Base-by-base conservation (phyloP, 2,329 filamentous ascomycete genomes). In the Clonostachys solani region DNA sequence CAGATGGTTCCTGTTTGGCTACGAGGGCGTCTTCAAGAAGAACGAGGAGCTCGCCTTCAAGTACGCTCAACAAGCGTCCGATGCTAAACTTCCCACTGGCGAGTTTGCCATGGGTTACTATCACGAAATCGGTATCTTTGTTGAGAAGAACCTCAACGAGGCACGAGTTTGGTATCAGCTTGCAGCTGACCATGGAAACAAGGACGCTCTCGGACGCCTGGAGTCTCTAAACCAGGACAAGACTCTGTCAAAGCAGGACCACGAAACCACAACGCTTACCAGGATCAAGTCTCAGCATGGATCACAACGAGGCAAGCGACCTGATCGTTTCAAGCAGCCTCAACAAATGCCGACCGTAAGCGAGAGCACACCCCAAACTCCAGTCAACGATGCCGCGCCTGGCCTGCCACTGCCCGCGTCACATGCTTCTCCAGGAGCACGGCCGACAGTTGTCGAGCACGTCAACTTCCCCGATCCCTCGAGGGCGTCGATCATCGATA, bases 91-190 rank as follows among this genome's bases (percentile, higher is more conserved):
- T 43, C 78, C 90, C 0, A 97, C 92, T 0, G 94, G 92, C 43
- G 91, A 97, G 65, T 99, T 99, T 60, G 94, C 94, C 23, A 82
- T 99, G 75, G 92, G 92, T 12, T 99, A 99, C 67, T 99, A 97
- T 70, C 83, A 94, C 63, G 94, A 99, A 65, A 95, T 99, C 56
- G 94, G 94, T 55, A 95, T 99, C 62, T 85, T 91, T 60, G 87
- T 95, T 19, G 80, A 83, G n/a, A 87, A 89, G 54, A 89, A 92
- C 61, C 69, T 96, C 40, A 79, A 83, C 44, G 88, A 94, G 63
- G 92, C 94, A 2, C 78, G 87, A 52, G 83, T 77, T 53, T 99
- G 94, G 94, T 99, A 99, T 63, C 82, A 87, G 54, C 84, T 90
- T 59, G 92, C 94, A 8, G 87, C 91, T 33, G 86, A 89, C 33